phyloP scores from a whole-genome alignment of 805 yeast genomes.

The Millerago galiae region DNA sequence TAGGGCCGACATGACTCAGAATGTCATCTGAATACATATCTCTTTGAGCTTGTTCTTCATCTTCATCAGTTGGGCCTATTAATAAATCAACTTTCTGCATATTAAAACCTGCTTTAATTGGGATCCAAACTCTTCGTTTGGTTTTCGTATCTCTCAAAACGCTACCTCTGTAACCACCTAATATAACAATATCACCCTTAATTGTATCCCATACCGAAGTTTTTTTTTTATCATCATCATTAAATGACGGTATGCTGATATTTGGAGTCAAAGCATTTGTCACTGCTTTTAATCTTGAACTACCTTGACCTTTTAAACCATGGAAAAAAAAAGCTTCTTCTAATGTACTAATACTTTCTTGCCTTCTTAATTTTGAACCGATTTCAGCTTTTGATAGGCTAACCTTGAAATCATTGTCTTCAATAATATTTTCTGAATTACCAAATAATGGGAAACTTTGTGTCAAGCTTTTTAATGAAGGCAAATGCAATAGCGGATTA shows the following conservation, averaged over 20 bases:
- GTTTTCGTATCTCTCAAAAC: conserved; percentile 62
- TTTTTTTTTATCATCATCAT: conserved; percentile 14
- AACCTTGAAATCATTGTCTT: conserved; percentile 5
- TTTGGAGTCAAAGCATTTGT: conserved; percentile 53
- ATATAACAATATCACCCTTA: conserved; percentile 70
- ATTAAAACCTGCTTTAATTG: conserved; percentile 78
- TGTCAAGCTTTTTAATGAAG: conserved; percentile 16
- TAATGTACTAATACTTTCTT: conserved; percentile 49
- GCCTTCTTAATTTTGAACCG: conserved; percentile 35
- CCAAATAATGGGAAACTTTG: conserved; percentile 18
- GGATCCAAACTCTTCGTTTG: conserved; percentile 73
- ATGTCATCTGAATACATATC: conserved; percentile 67
- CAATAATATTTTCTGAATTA: conserved; percentile 8
- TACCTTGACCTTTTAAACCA: conserved; percentile 49
- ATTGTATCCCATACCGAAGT: conserved; percentile 50
- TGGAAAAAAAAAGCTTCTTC: conserved; percentile 59
- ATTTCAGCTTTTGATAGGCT: conserved; percentile 18
- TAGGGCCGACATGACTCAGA: conserved; percentile 78
- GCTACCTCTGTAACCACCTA: conserved; percentile 90
- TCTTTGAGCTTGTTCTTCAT: conserved; percentile 51
- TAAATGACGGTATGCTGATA: conserved; percentile 21
- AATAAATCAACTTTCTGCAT: conserved; percentile 61
- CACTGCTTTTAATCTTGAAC: conserved; percentile 65
- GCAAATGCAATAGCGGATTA: conserved; percentile 20
- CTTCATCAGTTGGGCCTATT: conserved; percentile 68